A percentile compares a stretch with the other conserved stretches of the same genome.
phyloP scores from a whole-genome alignment of 2,329 filamentous ascomycete species.

The Hypoxylon sp. region DNA sequence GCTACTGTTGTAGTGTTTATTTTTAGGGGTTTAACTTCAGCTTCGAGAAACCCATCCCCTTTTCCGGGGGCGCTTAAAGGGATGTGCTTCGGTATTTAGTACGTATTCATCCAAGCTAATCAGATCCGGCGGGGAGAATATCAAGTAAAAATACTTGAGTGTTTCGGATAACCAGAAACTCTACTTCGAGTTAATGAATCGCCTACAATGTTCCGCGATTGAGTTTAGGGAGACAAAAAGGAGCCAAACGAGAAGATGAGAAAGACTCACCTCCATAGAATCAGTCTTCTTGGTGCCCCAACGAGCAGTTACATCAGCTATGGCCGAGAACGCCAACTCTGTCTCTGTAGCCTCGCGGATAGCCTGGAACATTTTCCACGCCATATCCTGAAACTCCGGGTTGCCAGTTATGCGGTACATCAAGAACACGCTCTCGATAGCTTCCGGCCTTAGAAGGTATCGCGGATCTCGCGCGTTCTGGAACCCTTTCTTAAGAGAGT shows the following conservation, averaged over 20 bases:
- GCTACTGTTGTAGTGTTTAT: background rate
- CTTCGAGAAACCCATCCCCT: background rate
- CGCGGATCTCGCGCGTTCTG: conserved; percentile 66
- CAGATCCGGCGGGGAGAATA: conserved; percentile 74
- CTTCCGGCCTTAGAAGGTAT: conserved; percentile 66
- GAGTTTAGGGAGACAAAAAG: background rate
- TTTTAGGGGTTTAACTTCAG: background rate
- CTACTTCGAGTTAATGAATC: conserved; percentile 65
- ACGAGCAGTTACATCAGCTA: conserved; percentile 64
- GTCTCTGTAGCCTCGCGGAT: conserved; percentile 63
- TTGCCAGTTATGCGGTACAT: conserved; percentile 67
- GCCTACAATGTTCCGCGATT: conserved; percentile 2
- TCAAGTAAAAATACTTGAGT: conserved; percentile 81
- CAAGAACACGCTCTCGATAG: conserved; percentile 67
- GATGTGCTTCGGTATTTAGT: conserved; percentile 68
- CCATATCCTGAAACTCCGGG: conserved; percentile 63
- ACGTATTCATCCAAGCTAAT: conserved; percentile 78
- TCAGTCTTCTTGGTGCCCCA: conserved; percentile 57
- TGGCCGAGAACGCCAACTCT: conserved; percentile 62
- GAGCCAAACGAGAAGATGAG: background rate
- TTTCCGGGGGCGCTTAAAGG: conserved; percentile 47
- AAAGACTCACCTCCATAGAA: conserved; percentile 41
- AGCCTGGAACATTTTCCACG: conserved; percentile 66
- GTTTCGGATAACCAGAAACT: conserved; percentile 82
- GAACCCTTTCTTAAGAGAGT: conserved; percentile 69